These are phyloP conservation scores for Colletotrichum cordylinicola DNA, from an alignment of 2,329 filamentous ascomycete species.

Conservation along the genomic window DNA sequence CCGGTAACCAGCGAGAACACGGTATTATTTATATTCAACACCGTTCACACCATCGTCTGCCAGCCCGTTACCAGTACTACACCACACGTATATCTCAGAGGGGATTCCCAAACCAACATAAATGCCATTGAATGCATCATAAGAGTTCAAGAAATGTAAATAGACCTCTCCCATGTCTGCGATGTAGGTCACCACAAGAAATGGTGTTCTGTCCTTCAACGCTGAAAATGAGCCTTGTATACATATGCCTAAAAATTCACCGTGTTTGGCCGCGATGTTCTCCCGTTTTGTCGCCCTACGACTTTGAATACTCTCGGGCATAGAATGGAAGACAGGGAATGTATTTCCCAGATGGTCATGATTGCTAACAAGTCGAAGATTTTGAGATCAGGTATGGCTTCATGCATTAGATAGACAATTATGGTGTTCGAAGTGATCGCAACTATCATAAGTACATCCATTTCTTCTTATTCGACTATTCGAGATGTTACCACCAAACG, in stretches of 20 bases:
- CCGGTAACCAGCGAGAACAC: rapidly evolving
- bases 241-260: not conserved
- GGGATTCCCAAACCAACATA: not conserved
- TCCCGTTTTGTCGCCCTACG: not conserved
- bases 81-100: not conserved
- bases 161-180: not conserved
- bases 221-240: not conserved
- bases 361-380: too few species aligned
- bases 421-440: too few species aligned
- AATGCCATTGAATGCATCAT: not conserved
- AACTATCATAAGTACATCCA: too few species aligned
- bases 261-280: rapidly evolving
- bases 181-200: not conserved
- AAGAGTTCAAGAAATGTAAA: not conserved
- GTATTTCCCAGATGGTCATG: too few species aligned
- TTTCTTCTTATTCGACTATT: too few species aligned
- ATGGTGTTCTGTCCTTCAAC: not conserved
- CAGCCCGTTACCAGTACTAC: not conserved
- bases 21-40: not conserved
- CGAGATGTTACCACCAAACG: not conserved
- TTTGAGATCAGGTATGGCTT: too few species aligned
- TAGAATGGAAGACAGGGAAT: not conserved
- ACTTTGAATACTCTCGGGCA: not conserved
- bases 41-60: not conserved
- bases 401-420: too few species aligned